Base-by-base conservation (phyloP, 139 green algal genomes). In the Dunaliella primolecta region DNA sequence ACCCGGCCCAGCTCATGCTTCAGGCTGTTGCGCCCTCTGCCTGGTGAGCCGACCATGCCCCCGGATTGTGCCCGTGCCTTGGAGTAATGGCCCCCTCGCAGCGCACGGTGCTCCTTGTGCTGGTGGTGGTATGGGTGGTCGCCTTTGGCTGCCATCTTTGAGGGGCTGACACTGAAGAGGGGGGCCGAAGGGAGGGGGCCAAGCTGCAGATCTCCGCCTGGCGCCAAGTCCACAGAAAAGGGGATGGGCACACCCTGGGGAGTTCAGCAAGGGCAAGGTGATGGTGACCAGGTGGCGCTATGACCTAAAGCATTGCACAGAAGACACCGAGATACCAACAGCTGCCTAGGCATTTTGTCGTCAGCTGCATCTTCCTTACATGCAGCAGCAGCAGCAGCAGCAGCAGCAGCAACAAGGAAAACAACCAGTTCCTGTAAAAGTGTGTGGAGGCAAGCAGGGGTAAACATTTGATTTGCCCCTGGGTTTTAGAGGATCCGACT, bases 181-280 rank as follows among this genome's bases (percentile, higher is more conserved):
- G 75, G 75, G 31, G 71, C 27, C 3, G n/a, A 15, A 38, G 75
- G 75, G 27, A 55, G 76, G 1, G 34, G 76, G 34, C 46, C 46
- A 7, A 64, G 46, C 7, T 15, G 7, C 46, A 64, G 46, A 15
- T 64, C 46, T 25, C 46, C 46, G 46, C 46, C 15, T 25, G 46
- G 46, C 7, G 30, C 56, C 87, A 84, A 71, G 24, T 91, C 80
- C 64, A 91, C 32, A 29, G 34, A 37, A 77, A 91, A 88, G 81
- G 88, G 86, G 23, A 91, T 89, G 81, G 88, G 88, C 33, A 91
- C 78, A 33, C 88, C 88, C 76, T 88, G 46, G 7, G 46, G n/a
- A n/a, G n/a, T n/a, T n/a, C n/a, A n/a, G n/a, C n/a, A n/a, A n/a
- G n/a, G n/a, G n/a, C n/a, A n/a, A n/a, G n/a, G n/a, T n/a, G n/a